Evolutionary conservation across 331 rosid species (phyloP), one percentile per base, ranked within the genome.

Genomic region (Erythrophleum ivorense): DNA sequence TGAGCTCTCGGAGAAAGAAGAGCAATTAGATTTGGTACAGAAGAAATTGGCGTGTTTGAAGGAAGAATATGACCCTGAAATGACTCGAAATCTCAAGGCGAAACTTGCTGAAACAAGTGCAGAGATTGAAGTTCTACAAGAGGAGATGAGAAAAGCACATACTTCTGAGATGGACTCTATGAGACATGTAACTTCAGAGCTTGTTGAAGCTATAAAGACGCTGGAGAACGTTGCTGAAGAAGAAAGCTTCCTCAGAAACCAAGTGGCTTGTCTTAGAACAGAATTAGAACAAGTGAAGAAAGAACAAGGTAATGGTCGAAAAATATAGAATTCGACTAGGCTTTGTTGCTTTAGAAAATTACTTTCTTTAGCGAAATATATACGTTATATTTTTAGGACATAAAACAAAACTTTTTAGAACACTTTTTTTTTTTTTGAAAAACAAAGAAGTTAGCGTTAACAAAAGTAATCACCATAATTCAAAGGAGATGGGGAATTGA

Each of bases 151-250:
- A 78, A 87, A 82, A 84, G 71, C 86, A 6, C 97, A 91, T 75
- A 91, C 89, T 64, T 80, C 86, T 53, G 92, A 90, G 84, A 92
- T 92, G 94, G 88, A 89, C 10, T 67, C 90, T 0, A 81, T 89
- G 62, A 89, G 85, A 76, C 77, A 67, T 10, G 72, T 88, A 14
- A 87, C 91, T 14, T 62, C 78, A 40, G 92, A 92, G 81, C 94
- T 92, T 53, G 87, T 81, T 50, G 92, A 91, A 86, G 91, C 95
- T 69, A 86, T 91, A n/a, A 76, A 75, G 80, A 82, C 71, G 50
- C 86, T 94, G 60, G 88, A 88, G 84, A 82, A 77, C 14, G 71
- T 89, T 50, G 87, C 87, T 34, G 88, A 85, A 36, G 97, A 92
- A 84, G 97, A 87, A 81, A 88, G 65, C 79, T 85, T 86, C 72